Base-by-base conservation (phyloP, 148 eudicot species). In the Vaccinium myrtillus region DNA sequence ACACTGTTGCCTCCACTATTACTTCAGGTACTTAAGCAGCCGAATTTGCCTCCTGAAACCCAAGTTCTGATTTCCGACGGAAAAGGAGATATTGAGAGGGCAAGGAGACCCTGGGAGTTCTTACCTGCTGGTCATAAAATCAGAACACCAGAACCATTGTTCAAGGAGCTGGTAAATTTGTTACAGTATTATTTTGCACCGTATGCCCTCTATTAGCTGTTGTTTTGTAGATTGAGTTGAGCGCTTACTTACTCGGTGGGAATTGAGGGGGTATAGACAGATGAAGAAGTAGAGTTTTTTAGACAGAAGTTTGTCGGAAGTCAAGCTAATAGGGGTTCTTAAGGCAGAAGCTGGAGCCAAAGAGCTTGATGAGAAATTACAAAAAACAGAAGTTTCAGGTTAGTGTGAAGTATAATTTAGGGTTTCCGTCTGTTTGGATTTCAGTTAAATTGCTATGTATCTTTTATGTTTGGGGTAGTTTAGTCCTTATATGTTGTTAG, bases 321-420 rank as follows among this genome's bases (percentile, higher is more conserved):
- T 88, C 98, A 95, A 87, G 93, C 97, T 86, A 97, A 95, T 71
- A 89, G n/a, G 98, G 88, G 91, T 89, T 83, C 86, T 88, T 75
- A 94, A 89, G 90, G 99, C 96, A 84, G 96, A 94, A 86, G 93
- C 94, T 85, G 95, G 93, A 82, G 94, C 96, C 81, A 97, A 93
- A 58, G 91, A 94, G 85, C 83, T 91, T 16, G 90, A 95, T 71
- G 94, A 87, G 61, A 88, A 93, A 86, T 86, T 96, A 58, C 92
- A 94, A 84, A 91, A 93, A 83, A 87, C 95, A 4, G 91, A 93
- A 89, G 70, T 95, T 75, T 92, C 99, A 93, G 99, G 98, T 93
- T 50, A 75, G 39, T 36, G 4, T 36, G 39, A 36, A 36, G 39
- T 2, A 36, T 36, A 36, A 36, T 36, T 36, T 36, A 36, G 39